These are phyloP conservation scores for Tephrocybe rancida DNA, from an alignment of 768 basidiomycete genomes.

Conservation along the genomic window DNA sequence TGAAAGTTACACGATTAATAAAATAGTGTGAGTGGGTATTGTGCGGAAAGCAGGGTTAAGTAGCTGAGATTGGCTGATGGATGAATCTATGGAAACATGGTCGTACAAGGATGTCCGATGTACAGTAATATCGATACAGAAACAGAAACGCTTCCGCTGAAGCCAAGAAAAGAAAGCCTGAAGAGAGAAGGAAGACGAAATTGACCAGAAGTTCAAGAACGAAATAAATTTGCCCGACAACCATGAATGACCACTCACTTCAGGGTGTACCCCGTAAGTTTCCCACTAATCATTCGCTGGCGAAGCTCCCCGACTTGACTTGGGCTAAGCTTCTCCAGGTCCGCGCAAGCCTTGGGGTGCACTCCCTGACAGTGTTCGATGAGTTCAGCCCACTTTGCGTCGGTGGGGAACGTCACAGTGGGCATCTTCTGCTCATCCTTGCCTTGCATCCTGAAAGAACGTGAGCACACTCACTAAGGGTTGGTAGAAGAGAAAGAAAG, in stretches of 20 bases:
- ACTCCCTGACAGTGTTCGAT: slow-evolving; percentile 30
- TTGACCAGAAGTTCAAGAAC: background rate
- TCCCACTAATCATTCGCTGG: slow-evolving; percentile 22
- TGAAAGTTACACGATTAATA: too few species aligned
- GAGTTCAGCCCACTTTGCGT: slow-evolving; percentile 32
- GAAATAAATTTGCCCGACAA: too few species aligned
- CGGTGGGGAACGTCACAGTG: slow-evolving; percentile 23
- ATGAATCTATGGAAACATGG: too few species aligned
- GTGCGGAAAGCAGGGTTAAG: too few species aligned
- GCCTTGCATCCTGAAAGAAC: slow-evolving; percentile 7
- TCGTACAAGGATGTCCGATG: too few species aligned
- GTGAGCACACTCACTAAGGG: background rate
- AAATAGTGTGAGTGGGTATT: too few species aligned
- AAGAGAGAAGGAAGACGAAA: background rate
- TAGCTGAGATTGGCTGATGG: too few species aligned
- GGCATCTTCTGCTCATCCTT: slow-evolving; percentile 2
- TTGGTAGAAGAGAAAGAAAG: background rate
- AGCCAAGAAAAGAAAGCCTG: too few species aligned
- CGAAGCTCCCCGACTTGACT: slow-evolving; percentile 35
- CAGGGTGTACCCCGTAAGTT: slow-evolving; percentile 10
- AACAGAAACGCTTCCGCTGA: too few species aligned
- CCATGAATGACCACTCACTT: background rate
- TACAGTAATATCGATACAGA: too few species aligned
- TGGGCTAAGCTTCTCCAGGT: slow-evolving; percentile 30
- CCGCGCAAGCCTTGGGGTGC: slow-evolving; percentile 32